Percentiles rank a stretch among this genome's conserved stretches.
Evolutionary conservation across 1,284 basidiomycete genomes (phyloP).

Genomic region (Rhodofomes roseus): DNA sequence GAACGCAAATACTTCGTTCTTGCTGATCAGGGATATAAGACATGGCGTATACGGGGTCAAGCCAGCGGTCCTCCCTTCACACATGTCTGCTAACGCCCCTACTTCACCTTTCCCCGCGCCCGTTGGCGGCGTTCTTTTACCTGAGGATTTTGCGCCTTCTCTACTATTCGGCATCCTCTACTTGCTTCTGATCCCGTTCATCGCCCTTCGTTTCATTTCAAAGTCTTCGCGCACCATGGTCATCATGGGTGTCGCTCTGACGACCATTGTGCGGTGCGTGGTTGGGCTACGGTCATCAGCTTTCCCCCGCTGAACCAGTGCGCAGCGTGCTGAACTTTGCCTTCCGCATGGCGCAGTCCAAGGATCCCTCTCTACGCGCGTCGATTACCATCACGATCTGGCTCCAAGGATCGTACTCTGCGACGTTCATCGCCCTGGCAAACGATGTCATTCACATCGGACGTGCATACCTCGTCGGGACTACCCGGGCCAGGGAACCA

Average conservation of each 20-base stretch:
- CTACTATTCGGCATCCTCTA: slow-evolving; percentile 13
- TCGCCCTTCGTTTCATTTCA: slow-evolving; percentile 7
- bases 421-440: slow-evolving; percentile 26
- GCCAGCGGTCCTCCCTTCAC: neutral
- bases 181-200: slow-evolving; percentile 10
- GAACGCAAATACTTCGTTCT: no score
- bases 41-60: no score
- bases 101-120: slow-evolving; percentile 16
- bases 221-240: slow-evolving; percentile 10
- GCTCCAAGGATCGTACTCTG: slow-evolving; percentile 26
- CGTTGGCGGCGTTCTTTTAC: slow-evolving; percentile 17
- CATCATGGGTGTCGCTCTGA: slow-evolving; percentile 8
- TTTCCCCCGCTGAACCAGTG: neutral
- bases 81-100: neutral
- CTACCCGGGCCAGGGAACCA: slow-evolving; percentile 12
- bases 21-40: no score
- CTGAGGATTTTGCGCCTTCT: slow-evolving; percentile 15
- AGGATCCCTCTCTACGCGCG: slow-evolving; percentile 13
- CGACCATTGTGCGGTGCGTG: slow-evolving; percentile 15
- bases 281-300: neutral
- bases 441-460: slow-evolving; percentile 21
- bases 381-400: slow-evolving; percentile 25
- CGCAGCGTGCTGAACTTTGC: slow-evolving; percentile 20
- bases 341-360: slow-evolving; percentile 27
- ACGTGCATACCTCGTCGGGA: slow-evolving; percentile 28